A percentile compares a stretch with the other conserved stretches of the same genome.
phyloP scores from a whole-genome alignment of 805 yeast species.

The Limtongia smithiae region DNA sequence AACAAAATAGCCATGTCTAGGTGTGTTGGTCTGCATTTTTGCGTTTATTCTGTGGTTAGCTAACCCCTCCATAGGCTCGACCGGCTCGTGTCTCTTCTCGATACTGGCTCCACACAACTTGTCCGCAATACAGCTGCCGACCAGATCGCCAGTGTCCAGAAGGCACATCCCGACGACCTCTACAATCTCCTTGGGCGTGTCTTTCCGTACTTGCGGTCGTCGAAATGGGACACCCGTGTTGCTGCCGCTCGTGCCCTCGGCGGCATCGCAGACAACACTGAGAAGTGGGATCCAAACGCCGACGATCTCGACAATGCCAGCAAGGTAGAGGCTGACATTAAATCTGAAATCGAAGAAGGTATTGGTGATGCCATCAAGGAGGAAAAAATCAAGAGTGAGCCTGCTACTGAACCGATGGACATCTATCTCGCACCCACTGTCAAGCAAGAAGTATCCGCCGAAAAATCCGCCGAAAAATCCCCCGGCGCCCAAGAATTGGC shows the following conservation, averaged over 20 bases:
- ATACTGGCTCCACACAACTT: constrained; percentile 91
- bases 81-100: constrained; percentile 59
- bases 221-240: constrained; percentile 93
- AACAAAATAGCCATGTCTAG: constrained; percentile 17
- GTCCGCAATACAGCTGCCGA: constrained; percentile 96
- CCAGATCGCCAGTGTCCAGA: constrained; percentile 89
- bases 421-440: not conserved
- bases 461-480: not conserved
- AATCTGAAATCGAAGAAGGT: not conserved
- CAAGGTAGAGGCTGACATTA: not conserved
- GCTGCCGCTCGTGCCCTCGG: constrained; percentile 95
- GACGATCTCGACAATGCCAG: constrained; percentile 32
- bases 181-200: constrained; percentile 79
- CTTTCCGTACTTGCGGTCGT: constrained; percentile 77
- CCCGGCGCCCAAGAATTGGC: constrained; percentile 13
- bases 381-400: constrained; percentile 24
- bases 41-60: not conserved
- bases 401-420: not conserved
- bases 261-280: constrained; percentile 77
- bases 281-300: constrained; percentile 78
- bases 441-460: not conserved
- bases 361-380: constrained; percentile 30
- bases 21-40: constrained; percentile 1
- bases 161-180: constrained; percentile 90
- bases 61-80: constrained; percentile 46